phyloP scores from a whole-genome alignment of 2,329 filamentous ascomycete genomes.

The Cercospora sp. region DNA sequence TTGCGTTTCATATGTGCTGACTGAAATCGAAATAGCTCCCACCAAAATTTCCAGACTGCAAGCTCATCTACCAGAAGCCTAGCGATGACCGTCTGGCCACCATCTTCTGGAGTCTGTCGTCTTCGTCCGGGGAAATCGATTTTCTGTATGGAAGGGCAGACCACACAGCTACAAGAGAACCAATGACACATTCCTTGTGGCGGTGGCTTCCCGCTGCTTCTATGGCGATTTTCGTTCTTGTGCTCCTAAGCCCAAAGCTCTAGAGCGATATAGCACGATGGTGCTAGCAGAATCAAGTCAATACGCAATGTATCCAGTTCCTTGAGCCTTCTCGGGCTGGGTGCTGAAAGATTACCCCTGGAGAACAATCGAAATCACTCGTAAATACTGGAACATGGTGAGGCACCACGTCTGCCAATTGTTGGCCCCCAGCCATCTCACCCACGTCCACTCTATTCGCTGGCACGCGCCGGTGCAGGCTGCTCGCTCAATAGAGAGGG shows the following conservation, averaged over 20 bases:
- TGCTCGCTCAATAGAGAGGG: background rate
- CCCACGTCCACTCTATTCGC: background rate
- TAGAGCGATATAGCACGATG: background rate
- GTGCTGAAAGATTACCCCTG: background rate
- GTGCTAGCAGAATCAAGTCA: background rate
- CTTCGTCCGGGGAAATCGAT: background rate
- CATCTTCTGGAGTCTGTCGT: background rate
- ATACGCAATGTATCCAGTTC: background rate
- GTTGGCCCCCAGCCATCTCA: background rate
- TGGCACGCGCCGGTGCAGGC: background rate
- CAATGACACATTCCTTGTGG: background rate
- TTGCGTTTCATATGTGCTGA: background rate
- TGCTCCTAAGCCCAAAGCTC: too few relatives aligned
- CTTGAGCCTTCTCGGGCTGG: background rate
- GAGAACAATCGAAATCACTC: background rate
- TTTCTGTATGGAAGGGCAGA: background rate
- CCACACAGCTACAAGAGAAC: background rate
- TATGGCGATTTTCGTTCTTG: background rate
- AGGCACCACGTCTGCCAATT: background rate
- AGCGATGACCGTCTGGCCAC: background rate
- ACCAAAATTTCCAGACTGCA: background rate
- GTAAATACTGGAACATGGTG: background rate
- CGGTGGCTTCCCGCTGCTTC: background rate
- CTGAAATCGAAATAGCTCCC: background rate
- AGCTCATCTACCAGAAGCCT: background rate